Evolutionary conservation across 257 asterid species (phyloP).

Genomic region (Solanum peruvianum): DNA sequence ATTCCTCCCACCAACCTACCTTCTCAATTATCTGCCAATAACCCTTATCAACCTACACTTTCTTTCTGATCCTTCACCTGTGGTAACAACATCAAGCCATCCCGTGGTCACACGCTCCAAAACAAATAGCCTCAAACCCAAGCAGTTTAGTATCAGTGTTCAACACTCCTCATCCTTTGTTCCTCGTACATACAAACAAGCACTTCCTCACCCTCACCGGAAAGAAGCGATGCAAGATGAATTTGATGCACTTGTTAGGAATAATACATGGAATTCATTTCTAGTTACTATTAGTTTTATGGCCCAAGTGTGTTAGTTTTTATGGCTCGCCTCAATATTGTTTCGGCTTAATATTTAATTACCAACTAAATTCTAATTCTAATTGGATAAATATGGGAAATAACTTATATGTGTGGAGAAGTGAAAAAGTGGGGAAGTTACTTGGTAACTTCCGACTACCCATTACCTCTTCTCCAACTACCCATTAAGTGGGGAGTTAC

Average conservation of each 20-base stretch:
- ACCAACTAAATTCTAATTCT: too few relatives aligned
- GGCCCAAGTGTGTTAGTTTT: too few relatives aligned
- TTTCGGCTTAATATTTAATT: too few relatives aligned
- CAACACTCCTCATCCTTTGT: neutral
- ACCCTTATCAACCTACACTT: neutral
- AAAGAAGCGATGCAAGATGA: neutral
- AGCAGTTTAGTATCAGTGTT: neutral
- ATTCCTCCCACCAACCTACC: neutral
- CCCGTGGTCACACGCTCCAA: neutral
- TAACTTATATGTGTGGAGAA: too few relatives aligned
- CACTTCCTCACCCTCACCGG: neutral
- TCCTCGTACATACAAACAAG: neutral
- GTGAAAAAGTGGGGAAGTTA: too few relatives aligned
- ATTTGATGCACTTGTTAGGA: neutral
- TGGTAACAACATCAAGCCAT: neutral
- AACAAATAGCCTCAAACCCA: neutral
- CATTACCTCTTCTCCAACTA: too few relatives aligned
- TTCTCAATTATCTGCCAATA: neutral
- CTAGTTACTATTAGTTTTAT: too few relatives aligned
- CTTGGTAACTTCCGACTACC: too few relatives aligned
- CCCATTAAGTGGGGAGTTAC: too few relatives aligned
- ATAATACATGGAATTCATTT: too few relatives aligned
- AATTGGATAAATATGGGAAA: too few relatives aligned
- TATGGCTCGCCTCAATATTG: too few relatives aligned
- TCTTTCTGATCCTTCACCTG: neutral